Evolutionary conservation across 495 filamentous ascomycete genomes (phyloP).

Genomic region (Patellaria atrata): DNA sequence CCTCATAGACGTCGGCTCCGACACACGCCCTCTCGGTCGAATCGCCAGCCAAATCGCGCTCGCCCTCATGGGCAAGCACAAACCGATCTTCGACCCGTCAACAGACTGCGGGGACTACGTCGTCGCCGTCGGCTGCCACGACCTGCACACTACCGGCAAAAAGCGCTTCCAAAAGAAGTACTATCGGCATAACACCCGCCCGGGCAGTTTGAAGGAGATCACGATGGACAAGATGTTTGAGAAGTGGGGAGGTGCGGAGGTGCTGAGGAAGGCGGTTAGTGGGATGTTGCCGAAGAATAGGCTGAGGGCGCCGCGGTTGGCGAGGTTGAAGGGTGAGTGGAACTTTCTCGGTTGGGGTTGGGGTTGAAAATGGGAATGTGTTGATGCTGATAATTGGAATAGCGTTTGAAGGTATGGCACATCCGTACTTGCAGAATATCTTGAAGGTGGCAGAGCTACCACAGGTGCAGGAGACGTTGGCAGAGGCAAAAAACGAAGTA

Average conservation of each 20-base stretch:
- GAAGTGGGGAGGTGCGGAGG: constrained; percentile 90
- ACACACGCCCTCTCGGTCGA: constrained; percentile 57
- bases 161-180: constrained; percentile 91
- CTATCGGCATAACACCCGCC: constrained; percentile 82
- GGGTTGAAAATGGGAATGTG: constrained; percentile 1
- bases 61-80: constrained; percentile 96
- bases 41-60: constrained; percentile 83
- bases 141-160: constrained; percentile 76
- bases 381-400: constrained; percentile 12
- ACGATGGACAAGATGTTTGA: constrained; percentile 90
- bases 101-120: constrained; percentile 99
- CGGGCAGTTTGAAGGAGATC: constrained; percentile 72
- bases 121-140: constrained; percentile 75
- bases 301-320: constrained; percentile 69
- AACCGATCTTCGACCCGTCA: constrained; percentile 85
- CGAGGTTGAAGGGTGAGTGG: constrained; percentile 65
- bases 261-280: constrained; percentile 77
- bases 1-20: constrained; percentile 56
- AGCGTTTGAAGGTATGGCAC: constrained; percentile 81
- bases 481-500: constrained; percentile 16
- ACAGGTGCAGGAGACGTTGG: constrained; percentile 31
- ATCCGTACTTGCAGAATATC: constrained; percentile 86
- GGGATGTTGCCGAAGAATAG: constrained; percentile 98
- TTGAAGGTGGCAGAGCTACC: constrained; percentile 42
- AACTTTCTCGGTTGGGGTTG: constrained; percentile 4